These are phyloP conservation scores for Amoeboaphelidium protococcarum DNA, from an alignment of 371 early-diverging fungal genomes.

Conservation along the genomic window DNA sequence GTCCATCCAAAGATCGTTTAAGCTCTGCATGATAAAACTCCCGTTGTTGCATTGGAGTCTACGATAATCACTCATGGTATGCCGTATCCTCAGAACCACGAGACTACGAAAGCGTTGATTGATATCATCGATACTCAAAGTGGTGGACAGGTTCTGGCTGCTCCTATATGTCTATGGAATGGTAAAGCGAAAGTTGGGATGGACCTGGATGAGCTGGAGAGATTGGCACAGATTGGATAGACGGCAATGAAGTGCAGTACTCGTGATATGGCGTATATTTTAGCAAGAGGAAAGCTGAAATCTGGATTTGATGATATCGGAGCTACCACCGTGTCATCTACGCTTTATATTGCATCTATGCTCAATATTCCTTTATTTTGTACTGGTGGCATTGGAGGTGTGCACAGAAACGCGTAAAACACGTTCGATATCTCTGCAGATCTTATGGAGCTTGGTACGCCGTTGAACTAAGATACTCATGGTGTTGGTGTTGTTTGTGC, in stretches of 20 bases:
- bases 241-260: not conserved
- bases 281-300: constrained; percentile 53
- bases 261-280: not conserved
- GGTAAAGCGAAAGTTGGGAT: constrained; percentile 52
- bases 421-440: constrained; percentile 74
- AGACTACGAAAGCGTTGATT: constrained; percentile 54
- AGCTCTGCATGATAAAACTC: constrained; percentile 2
- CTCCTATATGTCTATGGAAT: constrained; percentile 65
- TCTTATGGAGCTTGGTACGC: constrained; percentile 62
- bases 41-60: constrained; percentile 68
- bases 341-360: constrained; percentile 52
- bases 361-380: constrained; percentile 71
- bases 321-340: constrained; percentile 72
- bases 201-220: constrained; percentile 21
- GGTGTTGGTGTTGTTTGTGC: constrained; percentile 78
- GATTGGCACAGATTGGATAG: constrained; percentile 19
- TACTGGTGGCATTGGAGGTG: constrained; percentile 91
- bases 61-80: constrained; percentile 77
- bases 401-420: constrained; percentile 26
- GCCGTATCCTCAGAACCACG: constrained; percentile 2
- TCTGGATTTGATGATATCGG: constrained; percentile 48
- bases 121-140: constrained; percentile 45
- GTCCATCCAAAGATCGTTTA: no score
- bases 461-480: no score
- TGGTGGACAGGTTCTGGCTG: constrained; percentile 44